Base-by-base conservation (phyloP, 2,329 filamentous ascomycete genomes). In the Stachybotrys chartarum region DNA sequence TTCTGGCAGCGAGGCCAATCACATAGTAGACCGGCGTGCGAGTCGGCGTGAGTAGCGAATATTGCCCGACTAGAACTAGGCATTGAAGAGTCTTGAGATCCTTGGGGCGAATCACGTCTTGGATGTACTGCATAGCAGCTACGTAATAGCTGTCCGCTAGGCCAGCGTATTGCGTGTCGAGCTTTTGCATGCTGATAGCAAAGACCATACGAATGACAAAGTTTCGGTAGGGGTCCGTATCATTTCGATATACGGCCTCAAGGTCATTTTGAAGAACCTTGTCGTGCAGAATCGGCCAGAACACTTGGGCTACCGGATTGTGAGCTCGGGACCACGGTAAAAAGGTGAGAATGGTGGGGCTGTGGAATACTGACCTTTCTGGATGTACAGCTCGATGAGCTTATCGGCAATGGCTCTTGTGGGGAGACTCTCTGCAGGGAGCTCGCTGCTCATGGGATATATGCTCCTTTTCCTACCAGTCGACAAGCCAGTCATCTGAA, bases 121-220 rank as follows among this genome's bases (percentile, higher is more conserved):
- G 90, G 58, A 97, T 85, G 63, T 86, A 86, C 58, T 87, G 85
- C 74, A 97, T 85, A 6, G 93, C 93, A 30, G 92, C 89, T 24
- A 97, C 80, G 66, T 97, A 97, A 73, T 96, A 97, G 67, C 91
- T 92, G 71, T 97, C 93, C 32, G 94, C 93, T 31, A 97, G 77
- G 30, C 92, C 92, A n/a, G 92, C 91, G 70, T 94, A 97, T 60
- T 90, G 86, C 0, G 87, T 83, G 67, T 92, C 90, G 64, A 97
- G 80, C 70, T 95, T 96, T 71, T 97, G 93, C 71, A 97, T 82
- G 68, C 91, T 93, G 65, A 97, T 96, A 32, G 94, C 93, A 66
- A 97, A 85, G 54, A 97, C 90, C 84, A 97, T 92, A 56, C 90
- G 86, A 52, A 95, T 76, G 49, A 93, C 83, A 64, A 97, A 97